Conservation (phyloP, 768 basidiomycete species). For the Lentinula sp. region DNA sequence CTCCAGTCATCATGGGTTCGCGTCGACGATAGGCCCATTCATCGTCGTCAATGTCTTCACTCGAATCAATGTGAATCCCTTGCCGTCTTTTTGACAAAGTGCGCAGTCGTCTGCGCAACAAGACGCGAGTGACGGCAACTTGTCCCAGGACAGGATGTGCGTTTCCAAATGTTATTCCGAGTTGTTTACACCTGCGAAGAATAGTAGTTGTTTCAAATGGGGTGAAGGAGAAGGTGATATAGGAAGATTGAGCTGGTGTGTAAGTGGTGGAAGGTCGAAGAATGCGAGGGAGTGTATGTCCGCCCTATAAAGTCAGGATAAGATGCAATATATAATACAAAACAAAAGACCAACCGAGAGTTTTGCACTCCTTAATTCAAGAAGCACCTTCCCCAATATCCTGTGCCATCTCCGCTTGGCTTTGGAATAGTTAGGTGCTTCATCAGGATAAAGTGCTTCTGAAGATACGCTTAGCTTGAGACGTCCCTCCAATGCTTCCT, state of each 20-base stretch:
- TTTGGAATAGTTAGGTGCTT: slow-evolving; percentile 18
- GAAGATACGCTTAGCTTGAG: slow-evolving; percentile 34
- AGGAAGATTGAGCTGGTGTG: slow-evolving; percentile 30
- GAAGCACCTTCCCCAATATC: slow-evolving; percentile 35
- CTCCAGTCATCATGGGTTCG: slow-evolving; percentile 42
- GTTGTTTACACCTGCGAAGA: slow-evolving; percentile 30
- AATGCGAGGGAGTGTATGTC: slow-evolving; percentile 47
- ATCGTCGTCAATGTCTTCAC: slow-evolving; percentile 38
- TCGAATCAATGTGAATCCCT: slow-evolving; percentile 22
- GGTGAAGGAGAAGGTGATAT: slow-evolving; percentile 18
- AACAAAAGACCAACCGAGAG: slow-evolving; percentile 24
- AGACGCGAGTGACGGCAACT: slow-evolving; percentile 43
- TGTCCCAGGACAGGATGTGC: slow-evolving; percentile 45
- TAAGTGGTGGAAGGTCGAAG: slow-evolving; percentile 26
- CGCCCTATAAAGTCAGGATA: slow-evolving; percentile 32
- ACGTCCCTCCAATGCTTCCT: slow-evolving; percentile 25
- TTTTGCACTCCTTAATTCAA: slow-evolving; percentile 23
- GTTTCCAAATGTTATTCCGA: slow-evolving; percentile 44
- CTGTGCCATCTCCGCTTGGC: slow-evolving; percentile 39
- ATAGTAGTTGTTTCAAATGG: slow-evolving; percentile 23
- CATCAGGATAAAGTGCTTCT: slow-evolving; percentile 28
- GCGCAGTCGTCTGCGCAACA: slow-evolving; percentile 18
- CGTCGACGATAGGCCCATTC: slow-evolving; percentile 49
- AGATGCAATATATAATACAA: not conserved
- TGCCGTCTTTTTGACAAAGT: not conserved